Evolutionary conservation across 495 filamentous ascomycete genomes (phyloP).

Genomic region (Podospora bellae-mahoneyi): DNA sequence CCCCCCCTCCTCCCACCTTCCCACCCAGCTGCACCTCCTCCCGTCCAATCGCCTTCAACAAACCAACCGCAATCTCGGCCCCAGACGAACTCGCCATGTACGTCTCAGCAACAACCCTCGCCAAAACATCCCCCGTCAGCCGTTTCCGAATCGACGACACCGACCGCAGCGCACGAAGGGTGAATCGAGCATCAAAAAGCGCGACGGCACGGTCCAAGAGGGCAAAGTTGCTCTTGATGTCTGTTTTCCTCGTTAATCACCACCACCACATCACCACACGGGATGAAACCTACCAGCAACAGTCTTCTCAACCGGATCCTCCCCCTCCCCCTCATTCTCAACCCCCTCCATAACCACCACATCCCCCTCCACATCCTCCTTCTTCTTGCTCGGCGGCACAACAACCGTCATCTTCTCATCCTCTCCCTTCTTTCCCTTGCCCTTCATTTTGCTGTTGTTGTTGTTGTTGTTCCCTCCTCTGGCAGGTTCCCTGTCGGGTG

Average conservation of each 20-base stretch:
- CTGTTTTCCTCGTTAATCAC: conserved; percentile 42
- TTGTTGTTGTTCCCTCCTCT: conserved; percentile 58
- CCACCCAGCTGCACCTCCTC: conserved; percentile 57
- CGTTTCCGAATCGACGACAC: conserved; percentile 94
- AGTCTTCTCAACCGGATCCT: conserved; percentile 63
- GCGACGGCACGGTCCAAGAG: conserved; percentile 88
- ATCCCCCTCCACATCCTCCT: conserved; percentile 61
- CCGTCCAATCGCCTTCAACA: conserved; percentile 66
- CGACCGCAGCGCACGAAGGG: conserved; percentile 86
- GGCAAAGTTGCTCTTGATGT: conserved; percentile 90
- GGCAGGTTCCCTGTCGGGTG: conserved; percentile 68
- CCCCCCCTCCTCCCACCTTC: conserved; percentile 39
- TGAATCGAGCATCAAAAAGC: conserved; percentile 92
- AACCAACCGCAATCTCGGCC: conserved; percentile 61
- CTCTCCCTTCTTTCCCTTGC: conserved; percentile 56
- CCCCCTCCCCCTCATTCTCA: conserved; percentile 52
- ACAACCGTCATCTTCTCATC: conserved; percentile 85
- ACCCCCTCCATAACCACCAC: conserved; percentile 60
- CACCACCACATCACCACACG: conserved; percentile 12
- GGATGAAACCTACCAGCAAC: conserved; percentile 43
- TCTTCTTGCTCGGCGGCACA: conserved; percentile 73
- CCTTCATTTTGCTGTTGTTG: conserved; percentile 57
- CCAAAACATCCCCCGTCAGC: conserved; percentile 74
- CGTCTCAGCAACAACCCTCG: conserved; percentile 75
- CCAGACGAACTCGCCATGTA: conserved; percentile 57